Conservation (phyloP, 2,329 filamentous ascomycete genomes). For the Aspergillus persii region DNA sequence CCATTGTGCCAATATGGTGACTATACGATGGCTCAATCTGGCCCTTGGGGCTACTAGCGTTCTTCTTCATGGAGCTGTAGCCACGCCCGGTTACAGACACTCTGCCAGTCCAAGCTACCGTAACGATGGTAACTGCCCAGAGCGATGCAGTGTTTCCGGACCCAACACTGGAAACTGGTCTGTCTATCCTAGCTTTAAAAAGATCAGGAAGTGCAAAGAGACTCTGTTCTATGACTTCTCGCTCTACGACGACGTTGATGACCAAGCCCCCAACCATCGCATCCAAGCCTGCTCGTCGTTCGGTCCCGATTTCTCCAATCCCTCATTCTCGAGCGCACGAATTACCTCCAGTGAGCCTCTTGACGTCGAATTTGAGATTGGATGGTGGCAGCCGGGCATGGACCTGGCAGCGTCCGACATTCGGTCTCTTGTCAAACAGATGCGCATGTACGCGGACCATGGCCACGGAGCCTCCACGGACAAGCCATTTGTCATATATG, state of each 20-base stretch:
- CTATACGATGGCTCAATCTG: neutral
- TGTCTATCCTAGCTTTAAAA: conserved; percentile 19
- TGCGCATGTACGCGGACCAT: conserved; percentile 28
- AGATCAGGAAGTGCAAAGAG: conserved; percentile 26
- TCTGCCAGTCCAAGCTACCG: conserved; percentile 14
- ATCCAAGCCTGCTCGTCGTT: conserved; percentile 33
- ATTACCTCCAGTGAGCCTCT: conserved; percentile 12
- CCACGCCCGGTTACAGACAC: neutral
- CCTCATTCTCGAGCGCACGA: conserved; percentile 4
- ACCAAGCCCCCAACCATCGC: conserved; percentile 24
- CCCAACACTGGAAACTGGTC: conserved; percentile 21
- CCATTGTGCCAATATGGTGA: neutral
- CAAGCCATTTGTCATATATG: conserved; percentile 29
- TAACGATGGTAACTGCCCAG: conserved; percentile 15
- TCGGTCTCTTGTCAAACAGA: conserved; percentile 24
- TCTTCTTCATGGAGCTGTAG: neutral
- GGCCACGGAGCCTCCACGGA: conserved; percentile 20
- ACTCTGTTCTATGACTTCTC: conserved; percentile 37
- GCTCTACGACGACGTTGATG: conserved; percentile 35
- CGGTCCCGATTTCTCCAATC: conserved; percentile 18
- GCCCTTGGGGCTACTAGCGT: conserved; percentile 1
- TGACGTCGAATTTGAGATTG: conserved; percentile 26
- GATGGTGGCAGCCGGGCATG: conserved; percentile 25
- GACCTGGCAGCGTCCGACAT: conserved; percentile 19
- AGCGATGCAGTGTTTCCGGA: conserved; percentile 18